These are phyloP conservation scores for Lactarius hatsudake DNA, from an alignment of 768 basidiomycete species.

Conservation along the genomic window DNA sequence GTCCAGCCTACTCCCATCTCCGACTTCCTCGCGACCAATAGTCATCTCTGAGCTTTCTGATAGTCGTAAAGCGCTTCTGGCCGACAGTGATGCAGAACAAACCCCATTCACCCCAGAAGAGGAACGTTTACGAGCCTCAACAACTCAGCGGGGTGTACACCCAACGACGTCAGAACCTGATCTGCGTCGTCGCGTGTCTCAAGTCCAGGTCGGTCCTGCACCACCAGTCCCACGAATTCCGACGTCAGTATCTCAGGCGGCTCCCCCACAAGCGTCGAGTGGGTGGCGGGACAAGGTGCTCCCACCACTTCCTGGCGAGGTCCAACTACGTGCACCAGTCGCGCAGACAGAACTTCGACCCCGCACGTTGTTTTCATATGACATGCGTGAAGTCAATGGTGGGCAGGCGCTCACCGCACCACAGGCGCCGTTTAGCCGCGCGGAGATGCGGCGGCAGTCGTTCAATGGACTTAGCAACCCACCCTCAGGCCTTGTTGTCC, in stretches of 20 bases:
- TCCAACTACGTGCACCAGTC: conserved; percentile 32
- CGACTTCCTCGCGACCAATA: conserved; percentile 65
- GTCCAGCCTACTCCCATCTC: conserved; percentile 72
- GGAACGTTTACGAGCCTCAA: conserved; percentile 12
- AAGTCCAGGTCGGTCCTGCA: conserved; percentile 25
- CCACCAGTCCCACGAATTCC: conserved; percentile 29
- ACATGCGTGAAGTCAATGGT: conserved; percentile 50
- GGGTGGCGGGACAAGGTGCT: conserved; percentile 68
- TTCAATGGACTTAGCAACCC: conserved; percentile 61
- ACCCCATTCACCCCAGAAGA: conserved; percentile 21
- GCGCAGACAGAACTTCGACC: conserved; percentile 48
- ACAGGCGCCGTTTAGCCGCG: conserved; percentile 56
- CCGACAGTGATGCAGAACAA: conserved; percentile 44
- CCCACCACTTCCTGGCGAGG: conserved; percentile 67
- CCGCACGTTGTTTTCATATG: conserved; percentile 62
- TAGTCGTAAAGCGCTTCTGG: conserved; percentile 42
- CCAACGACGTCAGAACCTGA: conserved; percentile 61
- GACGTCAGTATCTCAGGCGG: conserved; percentile 10
- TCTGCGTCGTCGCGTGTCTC: conserved; percentile 46
- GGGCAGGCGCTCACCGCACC: conserved; percentile 56
- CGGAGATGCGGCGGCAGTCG: conserved; percentile 68
- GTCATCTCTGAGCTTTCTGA: conserved; percentile 53
- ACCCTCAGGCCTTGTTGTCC: conserved; percentile 49
- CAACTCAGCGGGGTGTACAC: conserved; percentile 39
- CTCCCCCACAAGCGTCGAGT: conserved; percentile 19